Percentiles rank a stretch among this genome's conserved stretches.
Conservation (phyloP, 2,329 filamentous ascomycete species). For the Alternaria brassicicola region DNA sequence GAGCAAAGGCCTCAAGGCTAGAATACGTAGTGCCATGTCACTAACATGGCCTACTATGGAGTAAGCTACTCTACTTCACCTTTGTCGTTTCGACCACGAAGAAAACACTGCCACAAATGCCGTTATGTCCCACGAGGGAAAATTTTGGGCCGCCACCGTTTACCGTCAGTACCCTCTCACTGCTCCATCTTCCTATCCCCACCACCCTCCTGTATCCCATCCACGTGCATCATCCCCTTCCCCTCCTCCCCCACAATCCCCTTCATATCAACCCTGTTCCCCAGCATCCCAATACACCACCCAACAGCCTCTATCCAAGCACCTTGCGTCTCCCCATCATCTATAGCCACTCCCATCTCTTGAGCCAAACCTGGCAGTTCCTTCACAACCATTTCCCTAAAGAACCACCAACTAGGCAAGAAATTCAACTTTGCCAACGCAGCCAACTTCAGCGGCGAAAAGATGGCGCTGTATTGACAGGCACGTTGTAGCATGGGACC, state of each 20-base stretch:
- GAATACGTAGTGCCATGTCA: too few species aligned
- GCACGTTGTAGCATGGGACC: slow-evolving; percentile 3
- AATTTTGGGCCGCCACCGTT: not conserved
- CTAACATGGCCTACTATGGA: too few species aligned
- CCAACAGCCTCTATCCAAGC: slow-evolving; percentile 2
- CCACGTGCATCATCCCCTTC: not conserved
- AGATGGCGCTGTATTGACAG: slow-evolving; percentile 16
- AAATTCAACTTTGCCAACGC: slow-evolving; percentile 26
- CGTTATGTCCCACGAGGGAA: too few species aligned
- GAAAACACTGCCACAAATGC: too few species aligned
- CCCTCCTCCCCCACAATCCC: not conserved
- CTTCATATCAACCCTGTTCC: not conserved
- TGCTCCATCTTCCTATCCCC: not conserved
- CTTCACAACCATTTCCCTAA: not conserved
- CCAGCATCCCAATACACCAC: not conserved
- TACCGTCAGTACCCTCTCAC: not conserved
- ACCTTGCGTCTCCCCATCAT: slow-evolving; percentile 17
- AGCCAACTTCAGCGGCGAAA: slow-evolving; percentile 14
- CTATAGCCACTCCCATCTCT: not conserved
- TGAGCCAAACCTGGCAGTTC: not conserved
- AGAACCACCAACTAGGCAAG: slow-evolving; percentile 33
- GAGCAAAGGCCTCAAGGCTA: too few species aligned
- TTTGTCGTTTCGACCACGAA: too few species aligned
- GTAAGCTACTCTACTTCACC: too few species aligned
- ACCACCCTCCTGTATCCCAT: not conserved